Conservation (phyloP, 139 green algal genomes). For the Chlorella sp. region DNA sequence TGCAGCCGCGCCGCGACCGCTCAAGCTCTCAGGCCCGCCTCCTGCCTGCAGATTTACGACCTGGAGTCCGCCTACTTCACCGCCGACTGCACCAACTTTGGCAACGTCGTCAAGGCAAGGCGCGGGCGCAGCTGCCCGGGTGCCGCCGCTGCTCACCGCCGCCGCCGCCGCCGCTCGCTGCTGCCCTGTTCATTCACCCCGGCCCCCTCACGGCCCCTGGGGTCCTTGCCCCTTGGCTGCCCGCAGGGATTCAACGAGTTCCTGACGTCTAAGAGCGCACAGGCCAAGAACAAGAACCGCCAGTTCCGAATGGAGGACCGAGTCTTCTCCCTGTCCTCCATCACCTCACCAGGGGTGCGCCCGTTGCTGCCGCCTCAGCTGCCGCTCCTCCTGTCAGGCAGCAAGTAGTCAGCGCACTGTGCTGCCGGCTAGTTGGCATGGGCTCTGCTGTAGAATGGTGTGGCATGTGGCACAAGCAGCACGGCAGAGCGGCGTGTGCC, state of each 20-base stretch:
- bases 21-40: not conserved
- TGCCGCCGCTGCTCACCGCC: not conserved
- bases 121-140: too few species aligned
- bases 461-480: too few species aligned
- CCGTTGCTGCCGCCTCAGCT: too few species aligned
- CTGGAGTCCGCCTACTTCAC: conserved; percentile 72
- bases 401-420: too few species aligned
- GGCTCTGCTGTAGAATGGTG: too few species aligned
- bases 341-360: conserved; percentile 58
- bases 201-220: not conserved
- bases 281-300: conserved; percentile 67
- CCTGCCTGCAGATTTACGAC: conserved; percentile 70
- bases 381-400: too few species aligned
- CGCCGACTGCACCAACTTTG: conserved; percentile 69
- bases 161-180: not conserved
- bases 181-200: not conserved
- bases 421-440: too few species aligned
- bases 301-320: conserved; percentile 75
- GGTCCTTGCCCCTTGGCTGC: not conserved
- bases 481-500: too few species aligned
- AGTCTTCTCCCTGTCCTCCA: conserved; percentile 78
- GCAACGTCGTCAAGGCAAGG: conserved; percentile 75
- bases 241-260: conserved; percentile 83
- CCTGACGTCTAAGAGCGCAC: conserved; percentile 74
- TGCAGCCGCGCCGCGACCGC: not conserved